phyloP scores from a whole-genome alignment of 2,329 filamentous ascomycete species.

The Aureobasidium sp. region DNA sequence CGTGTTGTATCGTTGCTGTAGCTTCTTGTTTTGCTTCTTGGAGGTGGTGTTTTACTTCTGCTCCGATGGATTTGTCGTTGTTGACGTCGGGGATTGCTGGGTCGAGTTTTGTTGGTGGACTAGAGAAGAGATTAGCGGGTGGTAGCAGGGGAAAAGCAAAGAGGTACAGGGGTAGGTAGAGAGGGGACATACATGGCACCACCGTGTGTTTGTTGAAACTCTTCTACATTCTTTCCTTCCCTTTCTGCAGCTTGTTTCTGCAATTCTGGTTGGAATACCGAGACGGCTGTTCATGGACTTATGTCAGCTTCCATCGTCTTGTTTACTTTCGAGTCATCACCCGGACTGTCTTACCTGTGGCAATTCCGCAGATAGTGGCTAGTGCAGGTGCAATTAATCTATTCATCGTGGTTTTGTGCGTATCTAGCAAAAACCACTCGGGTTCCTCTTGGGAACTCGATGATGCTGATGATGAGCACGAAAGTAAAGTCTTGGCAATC shows the following conservation, averaged over 20 bases:
- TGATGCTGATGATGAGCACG: slow-evolving; percentile 12
- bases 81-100: slow-evolving; percentile 23
- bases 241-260: slow-evolving; percentile 30
- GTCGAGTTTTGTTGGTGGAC: neutral
- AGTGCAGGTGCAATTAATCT: slow-evolving; percentile 16
- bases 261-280: slow-evolving; percentile 34
- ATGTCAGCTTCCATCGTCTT: no score
- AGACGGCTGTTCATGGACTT: slow-evolving; percentile 27
- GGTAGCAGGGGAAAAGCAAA: no score
- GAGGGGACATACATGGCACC: neutral
- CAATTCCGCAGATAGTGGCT: slow-evolving; percentile 26
- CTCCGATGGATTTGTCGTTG: slow-evolving; percentile 20
- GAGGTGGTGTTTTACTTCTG: slow-evolving; percentile 11
- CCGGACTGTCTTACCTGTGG: slow-evolving; percentile 25
- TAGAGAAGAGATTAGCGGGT: neutral
- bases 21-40: slow-evolving; percentile 3
- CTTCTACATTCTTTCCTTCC: slow-evolving; percentile 15
- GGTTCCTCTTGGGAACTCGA: neutral
- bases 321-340: no score
- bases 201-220: slow-evolving; percentile 27
- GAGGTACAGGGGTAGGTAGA: no score
- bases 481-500: neutral
- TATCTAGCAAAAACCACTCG: neutral
- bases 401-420: neutral
- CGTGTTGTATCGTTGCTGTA: neutral